Evolutionary conservation across 129 eudicot species (phyloP).

Genomic region (Chrysanthemum seticuspe): DNA sequence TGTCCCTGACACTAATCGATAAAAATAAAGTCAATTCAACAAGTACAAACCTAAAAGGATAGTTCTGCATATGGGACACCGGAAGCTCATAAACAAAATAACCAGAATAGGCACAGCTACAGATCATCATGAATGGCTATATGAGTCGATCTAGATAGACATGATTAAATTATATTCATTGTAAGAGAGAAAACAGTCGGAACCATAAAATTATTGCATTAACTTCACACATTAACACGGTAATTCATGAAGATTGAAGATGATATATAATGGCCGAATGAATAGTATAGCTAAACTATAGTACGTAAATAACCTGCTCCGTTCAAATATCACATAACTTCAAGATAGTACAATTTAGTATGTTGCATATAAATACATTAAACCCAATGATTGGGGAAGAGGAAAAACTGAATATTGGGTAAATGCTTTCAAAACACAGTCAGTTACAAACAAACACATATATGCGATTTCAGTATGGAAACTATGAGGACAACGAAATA

Average conservation of each 20-base stretch:
- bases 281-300: constrained; percentile 9
- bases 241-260: not conserved
- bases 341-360: constrained; percentile 1
- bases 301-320: not conserved
- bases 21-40: not conserved
- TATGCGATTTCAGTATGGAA: not conserved
- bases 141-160: not conserved
- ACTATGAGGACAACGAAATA: not conserved
- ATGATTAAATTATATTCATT: not conserved
- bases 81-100: not conserved
- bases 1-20: constrained; percentile 72
- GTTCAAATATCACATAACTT: constrained; percentile 9
- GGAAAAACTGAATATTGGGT: not conserved
- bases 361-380: too few relatives aligned
- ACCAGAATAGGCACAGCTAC: not conserved
- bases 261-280: not conserved
- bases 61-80: not conserved
- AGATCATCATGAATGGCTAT: constrained; percentile 2
- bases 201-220: not conserved
- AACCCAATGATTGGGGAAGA: too few relatives aligned
- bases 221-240: not conserved
- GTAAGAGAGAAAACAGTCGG: not conserved
- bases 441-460: not conserved
- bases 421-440: not conserved
- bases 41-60: not conserved